Evolutionary conservation across 768 basidiomycete species (phyloP).

Genomic region (Cystofilobasidium capitatum): DNA sequence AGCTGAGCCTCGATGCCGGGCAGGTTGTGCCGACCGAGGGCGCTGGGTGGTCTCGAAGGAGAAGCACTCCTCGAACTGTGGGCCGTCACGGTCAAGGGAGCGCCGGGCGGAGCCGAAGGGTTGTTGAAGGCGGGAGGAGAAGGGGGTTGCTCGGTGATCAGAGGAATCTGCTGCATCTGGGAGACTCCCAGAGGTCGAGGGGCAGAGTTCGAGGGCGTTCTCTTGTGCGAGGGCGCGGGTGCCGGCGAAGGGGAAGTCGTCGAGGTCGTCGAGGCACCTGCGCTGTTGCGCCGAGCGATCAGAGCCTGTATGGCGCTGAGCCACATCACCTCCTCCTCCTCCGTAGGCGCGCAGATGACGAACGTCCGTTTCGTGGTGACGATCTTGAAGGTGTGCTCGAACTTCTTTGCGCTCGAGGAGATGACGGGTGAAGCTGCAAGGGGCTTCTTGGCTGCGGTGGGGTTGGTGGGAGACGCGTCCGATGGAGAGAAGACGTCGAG

Average conservation of each 20-base stretch:
- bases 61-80: too few species aligned
- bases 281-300: slow-evolving; percentile 47
- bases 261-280: not conserved
- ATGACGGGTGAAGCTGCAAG: too few species aligned
- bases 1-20: too few species aligned
- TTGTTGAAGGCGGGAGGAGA: slow-evolving; percentile 9
- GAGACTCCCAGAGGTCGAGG: not conserved
- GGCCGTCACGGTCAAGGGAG: too few species aligned
- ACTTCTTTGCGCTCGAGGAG: slow-evolving; percentile 37
- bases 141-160: slow-evolving; percentile 13
- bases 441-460: too few species aligned
- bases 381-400: slow-evolving; percentile 74
- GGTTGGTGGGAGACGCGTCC: too few species aligned
- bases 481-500: not conserved
- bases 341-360: slow-evolving; percentile 82
- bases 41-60: too few species aligned
- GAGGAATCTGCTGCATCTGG: not conserved
- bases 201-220: not conserved
- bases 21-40: too few species aligned
- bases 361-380: slow-evolving; percentile 87
- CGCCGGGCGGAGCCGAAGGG: too few species aligned
- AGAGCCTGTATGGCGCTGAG: slow-evolving; percentile 86
- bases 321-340: slow-evolving; percentile 99
- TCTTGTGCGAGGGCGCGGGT: not conserved
- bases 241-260: not conserved